Evolutionary conservation across 2,329 filamentous ascomycete species (phyloP).

Genomic region (Fusarium sp.): DNA sequence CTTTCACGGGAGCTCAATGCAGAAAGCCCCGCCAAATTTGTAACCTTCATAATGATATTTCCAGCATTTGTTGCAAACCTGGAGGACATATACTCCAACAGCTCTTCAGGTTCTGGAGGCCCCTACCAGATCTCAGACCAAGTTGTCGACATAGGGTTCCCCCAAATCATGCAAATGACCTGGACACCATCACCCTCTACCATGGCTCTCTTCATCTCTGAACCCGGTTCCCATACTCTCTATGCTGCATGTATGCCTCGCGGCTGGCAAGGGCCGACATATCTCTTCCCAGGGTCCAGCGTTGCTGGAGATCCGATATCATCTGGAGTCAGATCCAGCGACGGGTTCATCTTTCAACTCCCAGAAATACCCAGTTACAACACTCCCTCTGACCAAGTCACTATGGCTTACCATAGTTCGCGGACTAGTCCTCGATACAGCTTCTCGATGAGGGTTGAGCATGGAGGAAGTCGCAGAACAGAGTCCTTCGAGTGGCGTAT

Average conservation of each 20-base stretch:
- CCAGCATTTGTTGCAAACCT: constrained; percentile 15
- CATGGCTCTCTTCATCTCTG: constrained; percentile 12
- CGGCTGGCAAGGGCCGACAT: not conserved
- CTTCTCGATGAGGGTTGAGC: constrained; percentile 25
- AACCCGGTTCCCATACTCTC: not conserved
- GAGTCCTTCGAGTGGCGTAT: constrained; percentile 26
- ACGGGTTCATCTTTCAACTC: constrained; percentile 17
- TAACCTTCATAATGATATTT: constrained; percentile 10
- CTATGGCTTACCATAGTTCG: not conserved
- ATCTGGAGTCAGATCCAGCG: not conserved
- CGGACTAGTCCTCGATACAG: not conserved
- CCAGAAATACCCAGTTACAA: constrained; percentile 5
- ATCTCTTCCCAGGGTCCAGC: constrained; percentile 5
- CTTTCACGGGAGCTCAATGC: too few species aligned
- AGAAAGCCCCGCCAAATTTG: too few species aligned
- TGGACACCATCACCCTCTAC: constrained; percentile 22
- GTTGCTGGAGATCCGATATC: constrained; percentile 9
- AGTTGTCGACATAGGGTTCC: constrained; percentile 18
- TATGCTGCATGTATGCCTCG: constrained; percentile 27
- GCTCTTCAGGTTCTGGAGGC: not conserved
- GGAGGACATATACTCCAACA: not conserved
- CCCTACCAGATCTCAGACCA: constrained; percentile 18
- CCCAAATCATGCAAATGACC: constrained; percentile 24
- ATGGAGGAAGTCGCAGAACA: not conserved
- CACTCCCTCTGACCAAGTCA: constrained; percentile 1